These are phyloP conservation scores for Chionographis japonica DNA, from an alignment of 106 monocot genomes.

Conservation along the genomic window DNA sequence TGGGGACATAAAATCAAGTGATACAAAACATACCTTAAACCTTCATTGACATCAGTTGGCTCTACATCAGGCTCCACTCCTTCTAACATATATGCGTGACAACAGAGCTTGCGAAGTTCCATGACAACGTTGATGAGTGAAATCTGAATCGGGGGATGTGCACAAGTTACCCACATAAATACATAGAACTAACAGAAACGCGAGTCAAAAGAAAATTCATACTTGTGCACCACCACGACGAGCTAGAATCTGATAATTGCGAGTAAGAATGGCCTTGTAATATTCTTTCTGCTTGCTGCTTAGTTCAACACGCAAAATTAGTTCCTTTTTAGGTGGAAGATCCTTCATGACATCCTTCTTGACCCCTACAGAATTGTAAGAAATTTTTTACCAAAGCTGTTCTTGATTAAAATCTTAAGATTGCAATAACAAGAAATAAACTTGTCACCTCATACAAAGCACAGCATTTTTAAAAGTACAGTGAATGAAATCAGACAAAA, in stretches of 20 bases:
- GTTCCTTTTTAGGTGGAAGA: slow-evolving; percentile 96
- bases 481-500: no score
- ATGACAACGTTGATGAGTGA: slow-evolving; percentile 99
- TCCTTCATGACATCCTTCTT: slow-evolving; percentile 99
- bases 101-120: slow-evolving; percentile 99
- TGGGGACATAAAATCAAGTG: not conserved
- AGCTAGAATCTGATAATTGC: slow-evolving; percentile 83
- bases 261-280: slow-evolving; percentile 97
- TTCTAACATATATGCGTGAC: slow-evolving; percentile 94
- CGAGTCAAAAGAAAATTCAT: slow-evolving; percentile 6
- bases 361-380: slow-evolving; percentile 43
- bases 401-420: no score
- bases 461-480: no score
- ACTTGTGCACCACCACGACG: slow-evolving; percentile 98
- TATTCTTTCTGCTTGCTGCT: slow-evolving; percentile 95
- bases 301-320: slow-evolving; percentile 93
- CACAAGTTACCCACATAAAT: slow-evolving; percentile 1
- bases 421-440: no score
- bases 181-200: slow-evolving; percentile 1
- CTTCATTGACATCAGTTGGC: slow-evolving; percentile 74
- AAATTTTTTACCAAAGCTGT: not conserved
- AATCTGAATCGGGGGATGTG: slow-evolving; percentile 45
- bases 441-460: no score
- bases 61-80: slow-evolving; percentile 82
- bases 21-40: slow-evolving; percentile 50